Conservation (phyloP, 2,329 filamentous ascomycete genomes). For the Phaeophleospora eucalypticola region DNA sequence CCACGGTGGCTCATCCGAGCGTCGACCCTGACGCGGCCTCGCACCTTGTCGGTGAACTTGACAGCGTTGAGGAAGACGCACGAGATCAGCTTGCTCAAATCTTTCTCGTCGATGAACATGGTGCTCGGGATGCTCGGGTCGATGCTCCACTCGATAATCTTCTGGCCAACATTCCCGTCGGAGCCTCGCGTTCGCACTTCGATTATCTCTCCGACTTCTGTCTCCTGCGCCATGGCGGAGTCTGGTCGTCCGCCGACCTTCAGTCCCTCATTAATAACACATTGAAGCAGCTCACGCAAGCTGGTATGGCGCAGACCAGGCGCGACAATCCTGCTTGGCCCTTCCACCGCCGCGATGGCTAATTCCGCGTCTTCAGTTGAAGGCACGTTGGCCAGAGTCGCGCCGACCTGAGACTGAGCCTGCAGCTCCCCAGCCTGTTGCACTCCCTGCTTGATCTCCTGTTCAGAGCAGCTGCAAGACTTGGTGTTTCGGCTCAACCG, state of each 20-base stretch:
- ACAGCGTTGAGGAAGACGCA: constrained; percentile 64
- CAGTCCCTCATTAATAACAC: constrained; percentile 50
- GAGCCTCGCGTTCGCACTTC: constrained; percentile 44
- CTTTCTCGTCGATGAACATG: constrained; percentile 59
- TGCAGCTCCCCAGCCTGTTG: constrained; percentile 28
- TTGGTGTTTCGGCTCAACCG: constrained; percentile 7
- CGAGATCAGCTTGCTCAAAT: constrained; percentile 60
- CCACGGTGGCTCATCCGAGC: constrained; percentile 47
- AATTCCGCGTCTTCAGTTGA: constrained; percentile 13
- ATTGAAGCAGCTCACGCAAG: constrained; percentile 48
- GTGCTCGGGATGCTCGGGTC: constrained; percentile 49
- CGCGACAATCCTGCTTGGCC: constrained; percentile 34
- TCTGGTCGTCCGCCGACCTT: constrained; percentile 52
- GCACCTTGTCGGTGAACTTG: constrained; percentile 60
- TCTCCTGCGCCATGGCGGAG: constrained; percentile 47
- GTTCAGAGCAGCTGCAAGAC: constrained; percentile 16
- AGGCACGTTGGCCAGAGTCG: constrained; percentile 10
- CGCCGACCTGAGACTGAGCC: constrained; percentile 10
- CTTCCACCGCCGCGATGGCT: constrained; percentile 2
- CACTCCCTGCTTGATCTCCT: constrained; percentile 24
- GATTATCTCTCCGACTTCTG: constrained; percentile 46
- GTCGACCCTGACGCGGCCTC: constrained; percentile 55
- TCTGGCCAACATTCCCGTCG: constrained; percentile 42
- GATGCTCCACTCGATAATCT: constrained; percentile 50
- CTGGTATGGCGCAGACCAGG: constrained; percentile 47